A percentile compares a stretch with the other conserved stretches of the same genome.
Evolutionary conservation across 441 rosid species (phyloP).

Genomic region (Erodium chrysanthum): DNA sequence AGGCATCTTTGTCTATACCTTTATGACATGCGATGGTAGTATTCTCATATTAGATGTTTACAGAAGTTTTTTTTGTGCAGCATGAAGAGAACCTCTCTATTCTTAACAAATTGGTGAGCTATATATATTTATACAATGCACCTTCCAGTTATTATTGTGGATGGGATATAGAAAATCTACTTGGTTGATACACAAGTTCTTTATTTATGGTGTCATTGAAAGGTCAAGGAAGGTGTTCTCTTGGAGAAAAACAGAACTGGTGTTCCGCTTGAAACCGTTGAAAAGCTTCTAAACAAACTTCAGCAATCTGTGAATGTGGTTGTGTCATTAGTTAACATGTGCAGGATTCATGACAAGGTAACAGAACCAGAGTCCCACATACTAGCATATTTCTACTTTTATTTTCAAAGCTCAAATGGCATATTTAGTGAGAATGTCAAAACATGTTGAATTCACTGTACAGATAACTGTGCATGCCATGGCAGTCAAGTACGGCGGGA

Average conservation of each 20-base stretch:
- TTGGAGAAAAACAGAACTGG: constrained; percentile 32
- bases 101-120: constrained; percentile 52
- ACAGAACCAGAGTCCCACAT: constrained; percentile 13
- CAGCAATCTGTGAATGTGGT: constrained; percentile 53
- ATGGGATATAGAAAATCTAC: not conserved
- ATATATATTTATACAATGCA: too few species aligned
- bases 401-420: not conserved
- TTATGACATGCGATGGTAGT: constrained; percentile 6
- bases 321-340: constrained; percentile 63
- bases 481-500: constrained; percentile 85
- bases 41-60: constrained; percentile 12
- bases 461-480: constrained; percentile 61
- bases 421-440: constrained; percentile 9
- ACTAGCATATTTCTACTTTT: too few species aligned
- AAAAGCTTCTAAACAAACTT: constrained; percentile 36
- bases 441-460: constrained; percentile 10
- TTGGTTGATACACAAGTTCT: constrained; percentile 5
- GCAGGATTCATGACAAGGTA: constrained; percentile 64
- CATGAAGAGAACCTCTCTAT: constrained; percentile 62
- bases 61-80: constrained; percentile 32
- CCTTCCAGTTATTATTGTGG: too few species aligned
- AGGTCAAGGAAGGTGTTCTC: constrained; percentile 47
- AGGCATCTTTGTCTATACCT: constrained; percentile 16
- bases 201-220: constrained; percentile 16
- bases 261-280: constrained; percentile 31